These are phyloP conservation scores for Panicum virgatum DNA, from an alignment of 202 grass and related monocot genomes.

Conservation along the genomic window DNA sequence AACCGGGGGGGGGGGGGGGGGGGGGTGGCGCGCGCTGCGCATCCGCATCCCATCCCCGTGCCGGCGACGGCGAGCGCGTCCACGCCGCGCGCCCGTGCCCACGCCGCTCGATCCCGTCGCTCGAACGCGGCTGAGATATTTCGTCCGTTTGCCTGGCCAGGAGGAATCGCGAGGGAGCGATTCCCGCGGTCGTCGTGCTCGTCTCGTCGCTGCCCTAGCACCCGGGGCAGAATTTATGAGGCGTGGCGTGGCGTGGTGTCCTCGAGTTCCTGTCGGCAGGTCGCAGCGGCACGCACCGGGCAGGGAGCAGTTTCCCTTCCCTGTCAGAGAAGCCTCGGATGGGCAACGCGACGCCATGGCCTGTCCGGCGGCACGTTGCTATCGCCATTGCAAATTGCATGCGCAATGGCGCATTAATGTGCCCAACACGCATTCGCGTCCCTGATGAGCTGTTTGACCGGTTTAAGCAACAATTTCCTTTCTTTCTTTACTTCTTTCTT, in stretches of 20 bases:
- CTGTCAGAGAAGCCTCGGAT: neutral
- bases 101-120: neutral
- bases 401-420: neutral
- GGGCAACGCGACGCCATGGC: neutral
- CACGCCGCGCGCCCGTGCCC: neutral
- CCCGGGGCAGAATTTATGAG: neutral
- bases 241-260: too few relatives aligned
- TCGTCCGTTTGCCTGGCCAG: neutral
- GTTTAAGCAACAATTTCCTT: neutral
- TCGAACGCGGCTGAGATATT: slow-evolving; percentile 31
- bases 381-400: neutral
- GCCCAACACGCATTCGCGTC: slow-evolving; percentile 17
- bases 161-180: neutral
- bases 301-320: neutral
- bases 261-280: neutral
- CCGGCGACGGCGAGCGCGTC: neutral
- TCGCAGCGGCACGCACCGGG: slow-evolving; percentile 2
- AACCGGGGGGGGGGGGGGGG: neutral
- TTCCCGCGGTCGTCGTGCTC: neutral
- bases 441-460: neutral
- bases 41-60: neutral
- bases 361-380: neutral
- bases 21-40: neutral
- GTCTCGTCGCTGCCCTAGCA: neutral
- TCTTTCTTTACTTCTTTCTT: neutral